Evolutionary conservation across 2,329 filamentous ascomycete species (phyloP).

Genomic region (Colletotrichum cordylinicola): DNA sequence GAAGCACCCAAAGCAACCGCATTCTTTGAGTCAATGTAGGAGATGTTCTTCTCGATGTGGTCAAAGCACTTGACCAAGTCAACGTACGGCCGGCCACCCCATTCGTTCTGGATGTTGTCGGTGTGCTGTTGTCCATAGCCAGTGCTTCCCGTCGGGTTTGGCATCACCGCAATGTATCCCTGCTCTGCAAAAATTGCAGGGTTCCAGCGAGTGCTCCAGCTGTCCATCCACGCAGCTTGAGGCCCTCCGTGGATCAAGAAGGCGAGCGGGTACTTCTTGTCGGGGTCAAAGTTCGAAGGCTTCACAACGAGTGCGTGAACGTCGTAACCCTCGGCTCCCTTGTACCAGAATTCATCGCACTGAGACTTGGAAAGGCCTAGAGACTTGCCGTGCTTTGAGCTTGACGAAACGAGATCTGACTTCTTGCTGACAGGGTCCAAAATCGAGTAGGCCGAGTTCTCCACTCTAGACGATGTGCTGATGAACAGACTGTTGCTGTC

Average conservation of each 20-base stretch:
- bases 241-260: slow-evolving; percentile 86
- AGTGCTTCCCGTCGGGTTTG: slow-evolving; percentile 84
- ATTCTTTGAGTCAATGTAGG: slow-evolving; percentile 71
- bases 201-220: slow-evolving; percentile 87
- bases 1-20: slow-evolving; percentile 78
- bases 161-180: slow-evolving; percentile 81
- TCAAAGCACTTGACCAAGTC: slow-evolving; percentile 83
- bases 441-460: slow-evolving; percentile 74
- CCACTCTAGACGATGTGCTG: slow-evolving; percentile 71
- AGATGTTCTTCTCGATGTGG: slow-evolving; percentile 69
- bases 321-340: slow-evolving; percentile 63
- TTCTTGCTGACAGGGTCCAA: slow-evolving; percentile 51
- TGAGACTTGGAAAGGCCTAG: slow-evolving; percentile 71
- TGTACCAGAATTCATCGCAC: slow-evolving; percentile 72
- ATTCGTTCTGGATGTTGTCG: slow-evolving; percentile 79
- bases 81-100: slow-evolving; percentile 85
- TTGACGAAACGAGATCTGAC: slow-evolving; percentile 62
- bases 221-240: slow-evolving; percentile 76
- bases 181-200: slow-evolving; percentile 86
- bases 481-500: slow-evolving; percentile 61
- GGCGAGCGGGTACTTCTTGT: slow-evolving; percentile 78
- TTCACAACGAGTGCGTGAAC: slow-evolving; percentile 76
- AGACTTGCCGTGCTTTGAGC: slow-evolving; percentile 67
- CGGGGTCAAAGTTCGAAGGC: slow-evolving; percentile 70
- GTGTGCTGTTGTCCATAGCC: slow-evolving; percentile 81